phyloP scores from a whole-genome alignment of 106 monocot species.

The Acorus calamus region DNA sequence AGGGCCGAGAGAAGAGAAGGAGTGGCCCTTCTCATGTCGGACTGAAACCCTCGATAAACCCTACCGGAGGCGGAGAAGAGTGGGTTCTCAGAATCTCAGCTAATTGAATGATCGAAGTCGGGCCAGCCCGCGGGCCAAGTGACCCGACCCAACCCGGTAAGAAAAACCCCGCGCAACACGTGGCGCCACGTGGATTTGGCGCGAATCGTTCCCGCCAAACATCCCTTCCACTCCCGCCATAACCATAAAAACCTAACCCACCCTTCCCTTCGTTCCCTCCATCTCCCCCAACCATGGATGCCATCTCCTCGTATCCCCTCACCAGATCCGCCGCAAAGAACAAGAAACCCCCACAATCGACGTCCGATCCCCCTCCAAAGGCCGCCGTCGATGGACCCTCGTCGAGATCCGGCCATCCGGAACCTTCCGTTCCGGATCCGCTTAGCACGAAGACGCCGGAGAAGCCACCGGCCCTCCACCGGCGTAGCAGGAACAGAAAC shows the following conservation, averaged over 20 bases:
- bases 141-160: no score
- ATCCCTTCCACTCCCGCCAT: slow-evolving; percentile 14
- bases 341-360: no score
- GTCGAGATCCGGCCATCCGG: slow-evolving; percentile 1
- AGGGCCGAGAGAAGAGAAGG: background rate
- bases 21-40: background rate
- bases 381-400: background rate
- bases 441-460: slow-evolving; percentile 39
- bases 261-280: background rate
- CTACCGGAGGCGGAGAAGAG: background rate
- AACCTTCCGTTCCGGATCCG: no score
- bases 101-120: no score
- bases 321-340: background rate
- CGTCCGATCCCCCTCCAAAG: background rate
- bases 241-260: background rate
- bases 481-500: slow-evolving; percentile 14
- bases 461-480: slow-evolving; percentile 30
- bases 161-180: no score
- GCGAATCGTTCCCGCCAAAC: slow-evolving; percentile 12
- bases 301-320: background rate
- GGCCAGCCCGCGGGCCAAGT: no score
- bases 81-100: no score
- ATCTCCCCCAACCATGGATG: background rate
- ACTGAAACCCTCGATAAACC: background rate
- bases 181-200: no score